Percentiles rank a stretch among this genome's conserved stretches.
Evolutionary conservation across 148 eudicot species (phyloP).

Genomic region (Rheum nobile): DNA sequence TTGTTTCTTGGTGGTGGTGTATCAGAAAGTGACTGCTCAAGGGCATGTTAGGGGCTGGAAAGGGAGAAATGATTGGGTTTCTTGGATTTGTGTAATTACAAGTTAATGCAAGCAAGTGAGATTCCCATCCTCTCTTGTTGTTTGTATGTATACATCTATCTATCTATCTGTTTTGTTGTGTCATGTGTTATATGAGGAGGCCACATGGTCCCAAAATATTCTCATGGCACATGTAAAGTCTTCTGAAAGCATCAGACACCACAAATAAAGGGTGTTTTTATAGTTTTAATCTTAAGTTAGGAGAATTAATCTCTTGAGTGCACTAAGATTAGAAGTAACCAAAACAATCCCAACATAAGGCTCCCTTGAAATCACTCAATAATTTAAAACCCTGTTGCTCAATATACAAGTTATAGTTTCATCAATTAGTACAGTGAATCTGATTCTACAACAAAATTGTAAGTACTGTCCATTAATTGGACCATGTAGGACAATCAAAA

Average conservation of each 20-base stretch:
- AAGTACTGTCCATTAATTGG: neutral
- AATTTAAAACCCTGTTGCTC: no score
- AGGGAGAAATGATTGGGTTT: slow-evolving; percentile 31
- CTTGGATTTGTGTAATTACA: slow-evolving; percentile 28
- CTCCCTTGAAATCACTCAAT: neutral
- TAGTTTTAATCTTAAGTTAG: neutral
- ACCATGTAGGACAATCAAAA: neutral
- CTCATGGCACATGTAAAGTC: slow-evolving; percentile 8
- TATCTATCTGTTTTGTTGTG: slow-evolving; percentile 6
- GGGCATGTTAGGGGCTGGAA: slow-evolving; percentile 20
- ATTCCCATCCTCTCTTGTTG: slow-evolving; percentile 15
- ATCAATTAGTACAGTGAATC: neutral
- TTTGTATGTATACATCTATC: neutral
- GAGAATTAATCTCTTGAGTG: neutral
- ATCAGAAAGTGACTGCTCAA: slow-evolving; percentile 11
- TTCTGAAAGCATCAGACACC: neutral
- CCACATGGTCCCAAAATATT: slow-evolving; percentile 16
- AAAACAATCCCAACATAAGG: neutral
- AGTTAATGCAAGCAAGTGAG: slow-evolving; percentile 26
- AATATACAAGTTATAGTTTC: no score
- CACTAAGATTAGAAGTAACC: neutral
- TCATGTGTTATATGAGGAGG: neutral
- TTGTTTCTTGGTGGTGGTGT: neutral
- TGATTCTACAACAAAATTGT: neutral
- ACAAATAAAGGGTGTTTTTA: neutral